These are phyloP conservation scores for Ligustrum vulgare DNA, from an alignment of 257 asterid species.

Conservation along the genomic window DNA sequence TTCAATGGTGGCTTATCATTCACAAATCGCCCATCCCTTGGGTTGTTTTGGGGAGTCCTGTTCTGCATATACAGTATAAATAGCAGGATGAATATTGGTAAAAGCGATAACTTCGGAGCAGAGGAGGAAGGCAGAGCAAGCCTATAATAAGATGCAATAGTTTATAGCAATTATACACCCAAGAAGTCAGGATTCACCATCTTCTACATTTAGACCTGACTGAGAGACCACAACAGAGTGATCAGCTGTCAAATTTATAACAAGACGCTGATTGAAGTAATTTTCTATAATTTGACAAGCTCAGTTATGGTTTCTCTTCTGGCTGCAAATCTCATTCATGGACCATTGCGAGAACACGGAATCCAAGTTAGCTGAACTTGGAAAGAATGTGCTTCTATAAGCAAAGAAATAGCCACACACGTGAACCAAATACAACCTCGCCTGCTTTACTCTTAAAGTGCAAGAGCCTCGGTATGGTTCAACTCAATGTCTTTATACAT, in stretches of 20 bases:
- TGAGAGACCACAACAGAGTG: background rate
- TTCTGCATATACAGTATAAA: slow-evolving; percentile 25
- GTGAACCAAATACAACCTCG: background rate
- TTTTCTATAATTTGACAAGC: background rate
- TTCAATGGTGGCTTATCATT: slow-evolving; percentile 32
- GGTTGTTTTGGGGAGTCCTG: slow-evolving; percentile 31
- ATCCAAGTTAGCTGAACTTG: background rate
- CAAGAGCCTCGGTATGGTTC: background rate
- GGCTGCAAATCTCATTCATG: background rate
- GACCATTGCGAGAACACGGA: background rate
- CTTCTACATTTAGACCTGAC: background rate
- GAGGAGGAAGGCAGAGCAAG: background rate
- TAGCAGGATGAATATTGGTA: background rate
- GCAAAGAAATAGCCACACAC: background rate
- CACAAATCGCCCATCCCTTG: slow-evolving; percentile 38
- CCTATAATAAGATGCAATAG: background rate
- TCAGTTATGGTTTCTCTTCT: background rate
- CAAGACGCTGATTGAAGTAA: background rate
- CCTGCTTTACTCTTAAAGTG: background rate
- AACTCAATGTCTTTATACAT: background rate
- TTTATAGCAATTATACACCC: background rate
- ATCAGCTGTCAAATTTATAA: background rate
- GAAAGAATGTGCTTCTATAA: background rate
- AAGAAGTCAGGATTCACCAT: background rate
- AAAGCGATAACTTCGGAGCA: background rate